These are phyloP conservation scores for Aspergillus quadrilineatus DNA, from an alignment of 2,329 filamentous ascomycete genomes.

Conservation along the genomic window DNA sequence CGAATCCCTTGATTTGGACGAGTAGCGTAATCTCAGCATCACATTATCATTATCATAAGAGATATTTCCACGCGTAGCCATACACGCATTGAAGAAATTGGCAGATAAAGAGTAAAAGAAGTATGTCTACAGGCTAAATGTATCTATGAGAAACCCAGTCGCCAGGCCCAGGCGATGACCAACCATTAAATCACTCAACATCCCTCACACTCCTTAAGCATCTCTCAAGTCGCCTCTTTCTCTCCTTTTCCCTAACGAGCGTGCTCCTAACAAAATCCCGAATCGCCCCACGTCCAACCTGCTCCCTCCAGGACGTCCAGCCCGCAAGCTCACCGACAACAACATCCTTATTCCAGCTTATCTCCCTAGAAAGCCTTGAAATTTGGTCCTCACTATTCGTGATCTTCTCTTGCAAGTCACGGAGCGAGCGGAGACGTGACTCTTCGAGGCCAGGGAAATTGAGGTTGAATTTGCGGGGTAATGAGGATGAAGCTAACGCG, in stretches of 20 bases:
- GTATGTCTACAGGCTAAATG: constrained; percentile 1
- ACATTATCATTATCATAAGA: neutral
- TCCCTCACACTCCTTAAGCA: constrained; percentile 65
- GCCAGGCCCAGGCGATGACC: too few species aligned
- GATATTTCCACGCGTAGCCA: neutral
- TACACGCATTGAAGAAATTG: neutral
- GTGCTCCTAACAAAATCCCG: constrained; percentile 73
- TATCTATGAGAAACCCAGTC: neutral
- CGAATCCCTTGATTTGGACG: neutral
- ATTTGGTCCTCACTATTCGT: constrained; percentile 68
- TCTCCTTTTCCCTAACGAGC: constrained; percentile 75
- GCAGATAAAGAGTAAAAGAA: neutral
- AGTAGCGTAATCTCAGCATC: neutral
- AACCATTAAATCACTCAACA: neutral
- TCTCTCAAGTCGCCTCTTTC: constrained; percentile 75
- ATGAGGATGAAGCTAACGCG: constrained; percentile 64
- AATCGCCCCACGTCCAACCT: constrained; percentile 71
- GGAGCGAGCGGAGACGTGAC: constrained; percentile 74
- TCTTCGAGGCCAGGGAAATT: constrained; percentile 68
- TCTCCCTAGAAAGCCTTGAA: constrained; percentile 71
- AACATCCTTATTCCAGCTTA: constrained; percentile 89
- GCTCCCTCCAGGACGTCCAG: constrained; percentile 87
- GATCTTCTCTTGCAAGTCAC: constrained; percentile 80
- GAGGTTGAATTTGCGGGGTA: constrained; percentile 48
- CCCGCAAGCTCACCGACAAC: constrained; percentile 88